Evolutionary conservation across 2,329 filamentous ascomycete species (phyloP), one percentile per base, ranked within the genome.

Genomic region (Fusarium goolgardi): DNA sequence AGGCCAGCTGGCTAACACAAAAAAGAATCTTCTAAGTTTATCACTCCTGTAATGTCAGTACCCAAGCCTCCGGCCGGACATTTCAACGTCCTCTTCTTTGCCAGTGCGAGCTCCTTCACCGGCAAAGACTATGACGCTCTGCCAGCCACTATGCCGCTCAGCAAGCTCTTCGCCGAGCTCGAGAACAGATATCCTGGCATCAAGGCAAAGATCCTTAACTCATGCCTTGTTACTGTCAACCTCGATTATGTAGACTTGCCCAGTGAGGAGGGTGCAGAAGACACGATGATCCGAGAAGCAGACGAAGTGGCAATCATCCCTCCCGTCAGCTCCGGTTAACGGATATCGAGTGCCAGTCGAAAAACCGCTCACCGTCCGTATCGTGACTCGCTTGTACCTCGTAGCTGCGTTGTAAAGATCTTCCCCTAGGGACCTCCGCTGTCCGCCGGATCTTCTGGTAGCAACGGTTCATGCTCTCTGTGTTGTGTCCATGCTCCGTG

Each of bases 281-380:
- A 80, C 18, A 70, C 82, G 27, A 76, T 87, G 57, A 91, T 96
- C 59, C 80, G 88, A 52, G 87, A 88, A 65, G 91, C 90, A 29
- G 93, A 96, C 75, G 93, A 96, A 80, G 92, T 96, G 56, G 93
- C 91, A 41, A 91, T 96, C 35, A 95, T 96, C 59, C 93, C 93
- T 34, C 93, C 93, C 12, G 93, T 96, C 69, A 96, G 93, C 82
- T 94, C 93, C 37, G 93, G 93, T 6, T 96, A 78, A 84, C 59
- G 51, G 46, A 58, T 62, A 55, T 59, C 57, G 43, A 56, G 61
- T 47, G 52, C 55, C 34, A 55, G 59, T 65, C 62, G 45, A 62
- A 60, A 63, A 57, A 57, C 55, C 35, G 45, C 58, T 59, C 21
- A 25, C 32, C 50, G 35, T 40, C 34, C 39, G 40, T 51, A 43